phyloP scores from a whole-genome alignment of 106 monocot species.

The Hemerocallis citrina region DNA sequence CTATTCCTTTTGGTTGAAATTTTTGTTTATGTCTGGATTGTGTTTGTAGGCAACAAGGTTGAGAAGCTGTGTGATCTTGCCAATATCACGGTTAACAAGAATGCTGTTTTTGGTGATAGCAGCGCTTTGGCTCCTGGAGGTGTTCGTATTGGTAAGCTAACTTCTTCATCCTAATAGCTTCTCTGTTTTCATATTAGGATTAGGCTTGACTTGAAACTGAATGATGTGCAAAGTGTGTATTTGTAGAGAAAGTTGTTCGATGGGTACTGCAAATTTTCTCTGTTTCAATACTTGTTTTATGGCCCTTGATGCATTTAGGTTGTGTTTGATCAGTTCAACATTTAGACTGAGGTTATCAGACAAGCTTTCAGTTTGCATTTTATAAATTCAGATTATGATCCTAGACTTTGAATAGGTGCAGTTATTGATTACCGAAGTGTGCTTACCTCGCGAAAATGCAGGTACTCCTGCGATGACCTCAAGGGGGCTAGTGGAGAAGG shows the following conservation, averaged over 20 bases:
- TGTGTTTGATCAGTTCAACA: too few species aligned
- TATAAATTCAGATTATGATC: too few species aligned
- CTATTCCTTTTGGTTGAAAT: background rate
- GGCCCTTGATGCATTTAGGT: too few species aligned
- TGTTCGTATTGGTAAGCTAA: slow-evolving; percentile 75
- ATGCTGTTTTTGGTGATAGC: slow-evolving; percentile 97
- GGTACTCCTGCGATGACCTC: slow-evolving; percentile 89
- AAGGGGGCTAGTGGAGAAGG: slow-evolving; percentile 78
- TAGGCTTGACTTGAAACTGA: too few species aligned
- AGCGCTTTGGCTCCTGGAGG: slow-evolving; percentile 93
- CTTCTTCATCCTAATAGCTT: background rate
- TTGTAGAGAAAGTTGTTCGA: too few species aligned
- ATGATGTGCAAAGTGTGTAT: too few species aligned
- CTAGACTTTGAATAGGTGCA: background rate
- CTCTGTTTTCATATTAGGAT: background rate
- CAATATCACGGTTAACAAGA: slow-evolving; percentile 90
- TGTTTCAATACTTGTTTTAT: too few species aligned
- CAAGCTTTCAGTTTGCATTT: too few species aligned
- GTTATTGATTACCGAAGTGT: background rate
- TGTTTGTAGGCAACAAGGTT: slow-evolving; percentile 79
- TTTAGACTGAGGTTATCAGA: too few species aligned
- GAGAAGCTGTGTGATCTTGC: slow-evolving; percentile 94
- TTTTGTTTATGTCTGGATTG: background rate
- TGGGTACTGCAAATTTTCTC: too few species aligned
- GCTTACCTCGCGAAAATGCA: slow-evolving; percentile 12